These are phyloP conservation scores for Backusella circina DNA, from an alignment of 192 early-diverging fungal genomes.

Conservation along the genomic window DNA sequence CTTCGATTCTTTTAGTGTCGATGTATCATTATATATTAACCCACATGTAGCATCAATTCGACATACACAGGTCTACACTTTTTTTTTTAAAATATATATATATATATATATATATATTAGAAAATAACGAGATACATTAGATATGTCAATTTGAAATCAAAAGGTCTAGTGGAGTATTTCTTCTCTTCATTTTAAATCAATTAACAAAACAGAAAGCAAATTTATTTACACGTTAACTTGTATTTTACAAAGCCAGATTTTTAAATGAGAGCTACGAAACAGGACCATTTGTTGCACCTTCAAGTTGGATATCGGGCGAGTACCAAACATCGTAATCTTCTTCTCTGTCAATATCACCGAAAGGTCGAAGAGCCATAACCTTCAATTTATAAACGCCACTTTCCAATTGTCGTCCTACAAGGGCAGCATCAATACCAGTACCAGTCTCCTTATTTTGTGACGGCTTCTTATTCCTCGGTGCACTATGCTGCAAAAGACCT, in stretches of 20 bases:
- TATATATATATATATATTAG: too few relatives aligned
- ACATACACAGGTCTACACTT: too few relatives aligned
- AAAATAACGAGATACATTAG: too few relatives aligned
- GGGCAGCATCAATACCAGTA: neutral
- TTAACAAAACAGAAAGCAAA: neutral
- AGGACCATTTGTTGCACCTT: neutral
- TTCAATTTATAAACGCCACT: slow-evolving; percentile 30
- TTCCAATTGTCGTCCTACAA: neutral
- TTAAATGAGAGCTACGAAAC: neutral
- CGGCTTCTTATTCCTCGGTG: neutral
- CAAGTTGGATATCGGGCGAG: slow-evolving; percentile 19
- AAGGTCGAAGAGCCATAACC: slow-evolving; percentile 35
- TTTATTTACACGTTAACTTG: neutral
- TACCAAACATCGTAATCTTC: slow-evolving; percentile 40
- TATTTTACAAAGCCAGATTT: neutral
- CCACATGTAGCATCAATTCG: too few relatives aligned
- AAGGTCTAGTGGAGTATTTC: too few relatives aligned
- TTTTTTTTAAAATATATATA: too few relatives aligned
- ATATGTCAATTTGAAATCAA: too few relatives aligned
- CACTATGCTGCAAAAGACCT: neutral
- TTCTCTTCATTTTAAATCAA: neutral
- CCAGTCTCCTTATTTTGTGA: neutral
- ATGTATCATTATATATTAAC: too few relatives aligned
- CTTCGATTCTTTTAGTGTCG: neutral
- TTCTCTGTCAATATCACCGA: slow-evolving; percentile 30